Evolutionary conservation across 768 basidiomycete species (phyloP).

Genomic region (Mycena albidolilacea): DNA sequence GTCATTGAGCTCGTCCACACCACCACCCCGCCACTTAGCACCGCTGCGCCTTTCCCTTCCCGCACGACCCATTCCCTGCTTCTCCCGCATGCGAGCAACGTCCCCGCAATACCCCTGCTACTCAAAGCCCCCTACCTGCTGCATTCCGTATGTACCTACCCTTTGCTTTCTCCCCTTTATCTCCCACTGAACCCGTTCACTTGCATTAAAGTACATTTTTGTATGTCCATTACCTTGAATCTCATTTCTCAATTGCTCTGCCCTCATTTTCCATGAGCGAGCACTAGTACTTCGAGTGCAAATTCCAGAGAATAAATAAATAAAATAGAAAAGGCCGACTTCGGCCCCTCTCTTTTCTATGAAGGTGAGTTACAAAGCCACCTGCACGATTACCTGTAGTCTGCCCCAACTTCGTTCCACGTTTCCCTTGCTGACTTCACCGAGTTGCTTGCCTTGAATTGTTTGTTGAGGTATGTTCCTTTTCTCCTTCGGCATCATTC

Average conservation of each 20-base stretch:
- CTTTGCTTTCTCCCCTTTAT: neutral
- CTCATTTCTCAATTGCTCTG: constrained; percentile 2
- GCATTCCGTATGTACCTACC: neutral
- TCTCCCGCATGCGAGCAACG: neutral
- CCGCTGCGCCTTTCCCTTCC: neutral
- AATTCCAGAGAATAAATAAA: constrained; percentile 1
- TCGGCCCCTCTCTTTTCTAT: constrained; percentile 4
- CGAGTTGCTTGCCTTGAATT: no score
- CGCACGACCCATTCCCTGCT: neutral
- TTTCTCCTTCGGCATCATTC: neutral
- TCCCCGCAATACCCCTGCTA: neutral
- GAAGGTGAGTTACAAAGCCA: constrained; percentile 1
- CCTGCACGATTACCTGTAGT: neutral
- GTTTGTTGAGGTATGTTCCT: no score
- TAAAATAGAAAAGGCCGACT: neutral
- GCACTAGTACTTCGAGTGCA: neutral
- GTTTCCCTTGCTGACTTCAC: no score
- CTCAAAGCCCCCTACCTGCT: neutral
- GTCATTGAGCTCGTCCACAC: neutral
- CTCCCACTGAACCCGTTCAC: constrained; percentile 3
- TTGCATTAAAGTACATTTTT: constrained; percentile 1
- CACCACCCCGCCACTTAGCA: neutral
- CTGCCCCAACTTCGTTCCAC: neutral
- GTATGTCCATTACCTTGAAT: constrained; percentile 1
- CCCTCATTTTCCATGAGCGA: constrained; percentile 5